Base-by-base conservation (phyloP, 2,329 filamentous ascomycete species). In the Chrysoporthe deuterocubensis region DNA sequence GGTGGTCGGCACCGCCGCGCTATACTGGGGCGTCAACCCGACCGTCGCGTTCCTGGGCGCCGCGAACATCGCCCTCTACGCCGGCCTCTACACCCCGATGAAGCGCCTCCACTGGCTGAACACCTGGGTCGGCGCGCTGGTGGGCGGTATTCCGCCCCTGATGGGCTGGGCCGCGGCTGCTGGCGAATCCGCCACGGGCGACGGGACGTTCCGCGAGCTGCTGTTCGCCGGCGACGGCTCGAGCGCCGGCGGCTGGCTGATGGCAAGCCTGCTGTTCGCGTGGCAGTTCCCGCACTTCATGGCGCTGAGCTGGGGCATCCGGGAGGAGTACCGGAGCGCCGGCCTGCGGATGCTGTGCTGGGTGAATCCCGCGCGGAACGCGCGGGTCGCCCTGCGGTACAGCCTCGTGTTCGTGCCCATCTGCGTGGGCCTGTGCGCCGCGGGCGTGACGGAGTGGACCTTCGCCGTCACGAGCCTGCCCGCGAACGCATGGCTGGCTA, bases 201-300 rank as follows among this genome's bases (percentile, higher is more conserved):
- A 90, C 71, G 91, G 91, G 42, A 90, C 88, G 13, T 96, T 92
- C 90, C 84, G 86, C 61, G 93, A 96, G 75, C 85, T 97, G 50
- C 82, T 97, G 0, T 87, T 96, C 67, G 90, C 85, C 0, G 74
- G 76, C 14, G 86, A 88, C 72, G 92, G 74, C 76, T 90, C 77
- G 75, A 88, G 78, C 37, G 81, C 89, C 13, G 96, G 96, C 5
- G 96, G 95, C 4, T 99, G 96, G 96, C 81, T 98, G 0, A 83
- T 97, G 16, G 95, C 93, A 0, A 89, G 86, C 0, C 81, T 98
- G 7, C 83, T 99, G 5, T 97, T 97, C 72, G 91, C 94, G 14
- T 99, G 96, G 96, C 95, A 99, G 77, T 98, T 99, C 76, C 94
- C 96, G 3, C 96, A 99, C 80, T 99, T 99, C 82, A 98, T 97